Conservation (phyloP, 352 stramenopile genomes). For the Elongisporangium undulatum region DNA sequence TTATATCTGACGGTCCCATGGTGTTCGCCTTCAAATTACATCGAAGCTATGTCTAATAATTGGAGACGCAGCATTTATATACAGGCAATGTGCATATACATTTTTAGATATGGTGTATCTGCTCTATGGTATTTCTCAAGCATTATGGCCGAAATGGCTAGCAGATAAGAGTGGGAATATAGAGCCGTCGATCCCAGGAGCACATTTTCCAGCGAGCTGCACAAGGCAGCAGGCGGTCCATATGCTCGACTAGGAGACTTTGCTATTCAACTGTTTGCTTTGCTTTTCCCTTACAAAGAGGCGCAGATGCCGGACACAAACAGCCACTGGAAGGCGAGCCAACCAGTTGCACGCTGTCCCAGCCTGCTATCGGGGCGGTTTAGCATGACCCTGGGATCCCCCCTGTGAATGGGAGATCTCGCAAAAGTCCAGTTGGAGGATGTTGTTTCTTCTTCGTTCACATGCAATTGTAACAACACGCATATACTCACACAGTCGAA, state of each 20-base stretch:
- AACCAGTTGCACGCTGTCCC: background rate
- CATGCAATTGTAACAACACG: background rate
- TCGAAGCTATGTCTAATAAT: no score
- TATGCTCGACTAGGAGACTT: slow-evolving; percentile 87
- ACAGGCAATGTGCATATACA: background rate
- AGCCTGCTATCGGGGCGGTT: slow-evolving; percentile 60
- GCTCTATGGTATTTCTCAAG: slow-evolving; percentile 90
- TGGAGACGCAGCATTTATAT: no score
- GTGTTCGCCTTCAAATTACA: no score
- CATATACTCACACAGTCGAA: background rate
- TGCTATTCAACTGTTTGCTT: slow-evolving; percentile 88
- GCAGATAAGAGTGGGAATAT: slow-evolving; percentile 91
- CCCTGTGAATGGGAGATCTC: slow-evolving; percentile 84
- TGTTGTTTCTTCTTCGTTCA: background rate
- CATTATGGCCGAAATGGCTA: slow-evolving; percentile 85
- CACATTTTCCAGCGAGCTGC: slow-evolving; percentile 59
- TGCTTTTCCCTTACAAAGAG: slow-evolving; percentile 81
- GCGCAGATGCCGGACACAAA: background rate
- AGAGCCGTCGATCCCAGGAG: slow-evolving; percentile 88
- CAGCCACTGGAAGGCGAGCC: background rate
- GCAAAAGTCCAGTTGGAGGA: slow-evolving; percentile 78
- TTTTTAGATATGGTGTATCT: slow-evolving; percentile 38
- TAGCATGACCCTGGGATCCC: slow-evolving; percentile 78
- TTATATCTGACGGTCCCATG: no score
- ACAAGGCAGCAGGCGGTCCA: slow-evolving; percentile 48